phyloP scores from a whole-genome alignment of 2,329 filamentous ascomycete species.

The Hymenotorrendiella dingleyae region DNA sequence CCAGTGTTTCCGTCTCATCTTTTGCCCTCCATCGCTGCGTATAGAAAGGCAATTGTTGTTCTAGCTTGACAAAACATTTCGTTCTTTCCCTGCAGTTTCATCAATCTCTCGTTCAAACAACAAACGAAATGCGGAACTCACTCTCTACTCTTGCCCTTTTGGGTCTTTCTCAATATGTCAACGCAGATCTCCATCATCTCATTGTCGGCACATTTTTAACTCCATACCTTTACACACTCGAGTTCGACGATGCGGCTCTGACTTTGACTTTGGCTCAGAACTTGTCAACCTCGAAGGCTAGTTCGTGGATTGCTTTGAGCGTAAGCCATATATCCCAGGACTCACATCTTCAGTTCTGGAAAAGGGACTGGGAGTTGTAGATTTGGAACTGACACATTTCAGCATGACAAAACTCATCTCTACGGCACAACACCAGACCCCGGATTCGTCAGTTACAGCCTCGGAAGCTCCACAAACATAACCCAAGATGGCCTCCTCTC shows the following conservation, averaged over 20 bases:
- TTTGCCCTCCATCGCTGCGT: too few species aligned
- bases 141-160: conserved; percentile 5
- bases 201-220: conserved; percentile 30
- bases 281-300: conserved; percentile 17
- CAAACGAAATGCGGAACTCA: conserved; percentile 8
- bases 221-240: conserved; percentile 27
- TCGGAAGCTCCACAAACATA: conserved; percentile 21
- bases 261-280: conserved; percentile 22
- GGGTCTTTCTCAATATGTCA: conserved; percentile 1
- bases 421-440: conserved; percentile 27
- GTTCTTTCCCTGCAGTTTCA: too few species aligned
- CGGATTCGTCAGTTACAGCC: conserved; percentile 26
- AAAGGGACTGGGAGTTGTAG: too few species aligned
- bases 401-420: conserved; percentile 30
- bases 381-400: conserved; percentile 2
- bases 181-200: conserved; percentile 21
- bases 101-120: not conserved
- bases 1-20: too few species aligned
- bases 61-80: too few species aligned
- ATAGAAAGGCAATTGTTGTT: too few species aligned
- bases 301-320: conserved; percentile 30
- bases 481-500: conserved; percentile 15
- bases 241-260: conserved; percentile 28
- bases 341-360: too few species aligned
- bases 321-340: conserved; percentile 23